Conservation (phyloP, 345 rosid genomes). For the Theobroma cacao region DNA sequence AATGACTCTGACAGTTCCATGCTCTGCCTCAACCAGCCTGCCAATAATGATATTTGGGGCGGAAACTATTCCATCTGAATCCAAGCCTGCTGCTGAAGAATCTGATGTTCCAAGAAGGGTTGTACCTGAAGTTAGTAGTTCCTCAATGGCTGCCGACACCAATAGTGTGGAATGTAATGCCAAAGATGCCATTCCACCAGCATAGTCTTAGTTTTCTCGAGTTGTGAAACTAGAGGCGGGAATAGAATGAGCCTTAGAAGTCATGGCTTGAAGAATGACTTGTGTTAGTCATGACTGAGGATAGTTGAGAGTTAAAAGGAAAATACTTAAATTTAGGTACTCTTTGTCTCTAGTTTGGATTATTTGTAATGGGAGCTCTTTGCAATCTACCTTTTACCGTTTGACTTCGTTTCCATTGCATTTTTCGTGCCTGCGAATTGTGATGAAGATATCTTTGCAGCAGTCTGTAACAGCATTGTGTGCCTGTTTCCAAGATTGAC, state of each 20-base stretch:
- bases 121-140: constrained; percentile 14
- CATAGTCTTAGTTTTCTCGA: constrained; percentile 5
- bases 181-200: constrained; percentile 14
- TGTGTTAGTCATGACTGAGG: background rate
- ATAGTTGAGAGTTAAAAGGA: background rate
- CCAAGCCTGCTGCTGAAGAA: constrained; percentile 22
- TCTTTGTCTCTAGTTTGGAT: background rate
- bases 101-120: constrained; percentile 20
- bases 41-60: constrained; percentile 25
- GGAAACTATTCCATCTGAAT: constrained; percentile 20
- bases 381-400: background rate
- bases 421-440: background rate
- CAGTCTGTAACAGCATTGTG: background rate
- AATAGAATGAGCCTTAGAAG: background rate
- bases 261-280: background rate
- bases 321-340: constrained; percentile 3
- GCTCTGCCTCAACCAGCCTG: constrained; percentile 22
- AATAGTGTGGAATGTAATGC: constrained; percentile 11
- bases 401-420: background rate
- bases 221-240: background rate
- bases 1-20: background rate
- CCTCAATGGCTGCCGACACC: constrained; percentile 15
- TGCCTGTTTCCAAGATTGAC: background rate
- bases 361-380: background rate
- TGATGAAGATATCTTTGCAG: background rate